A percentile compares a stretch with the other conserved stretches of the same genome.
phyloP scores from a whole-genome alignment of 305 asterid genomes.

The Fraxinus angustifolia region DNA sequence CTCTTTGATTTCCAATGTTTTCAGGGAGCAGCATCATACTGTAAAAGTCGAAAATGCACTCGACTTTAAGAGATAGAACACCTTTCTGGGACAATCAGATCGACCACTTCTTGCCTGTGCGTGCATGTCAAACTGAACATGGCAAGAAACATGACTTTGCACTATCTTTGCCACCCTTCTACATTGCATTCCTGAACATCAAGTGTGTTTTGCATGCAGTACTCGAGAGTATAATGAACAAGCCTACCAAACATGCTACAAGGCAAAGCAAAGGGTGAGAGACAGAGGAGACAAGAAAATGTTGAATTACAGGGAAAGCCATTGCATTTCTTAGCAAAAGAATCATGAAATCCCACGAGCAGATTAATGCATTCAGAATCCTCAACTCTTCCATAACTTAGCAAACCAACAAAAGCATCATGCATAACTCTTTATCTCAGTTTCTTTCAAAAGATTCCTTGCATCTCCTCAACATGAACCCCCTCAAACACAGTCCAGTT shows the following conservation, averaged over 20 bases:
- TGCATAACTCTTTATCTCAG: not conserved
- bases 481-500: not conserved
- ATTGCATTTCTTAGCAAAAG: not conserved
- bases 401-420: not conserved
- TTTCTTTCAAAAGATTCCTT: not conserved
- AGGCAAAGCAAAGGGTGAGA: not conserved
- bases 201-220: not conserved
- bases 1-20: slow-evolving; percentile 60
- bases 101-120: not conserved
- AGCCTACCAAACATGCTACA: not conserved
- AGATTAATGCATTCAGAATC: not conserved
- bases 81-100: not conserved
- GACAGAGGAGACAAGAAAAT: not conserved
- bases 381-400: not conserved
- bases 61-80: not conserved
- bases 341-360: not conserved
- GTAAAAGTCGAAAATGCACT: not conserved
- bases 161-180: not conserved
- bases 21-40: not conserved
- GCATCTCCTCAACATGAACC: not conserved
- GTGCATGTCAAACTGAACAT: not conserved
- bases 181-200: not conserved
- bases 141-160: not conserved
- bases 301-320: not conserved
- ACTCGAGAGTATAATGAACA: not conserved